Evolutionary conservation across 2,329 filamentous ascomycete genomes (phyloP), one percentile per base, ranked within the genome.

Genomic region (Hymenoscyphus fraxineus): DNA sequence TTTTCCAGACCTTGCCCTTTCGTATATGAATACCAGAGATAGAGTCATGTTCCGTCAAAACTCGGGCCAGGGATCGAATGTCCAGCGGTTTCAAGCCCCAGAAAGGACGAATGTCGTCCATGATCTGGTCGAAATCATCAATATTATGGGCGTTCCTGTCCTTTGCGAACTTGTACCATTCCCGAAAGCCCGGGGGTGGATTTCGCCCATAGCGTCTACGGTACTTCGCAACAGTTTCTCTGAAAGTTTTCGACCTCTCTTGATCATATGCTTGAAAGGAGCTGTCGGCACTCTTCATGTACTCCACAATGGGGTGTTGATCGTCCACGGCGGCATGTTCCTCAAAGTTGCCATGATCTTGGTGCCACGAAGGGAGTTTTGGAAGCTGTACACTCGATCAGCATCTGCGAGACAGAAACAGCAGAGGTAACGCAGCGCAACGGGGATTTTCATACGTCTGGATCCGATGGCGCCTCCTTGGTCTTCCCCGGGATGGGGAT

Each of bases 91-190:
- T 70, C 2, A 78, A 65, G 32, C 71, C 84, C 85, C 85, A 88
- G 70, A 85, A 87, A 1, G 86, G 86, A 57, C 82, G 77, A 61
- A 88, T 71, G 71, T 89, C 86, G 67, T 86, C 82, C 76, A 87
- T 85, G 64, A 88, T 85, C 65, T 85, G 84, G 71, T 87, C 83
- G 75, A 87, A 88, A 62, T 86, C 82, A 70, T 88, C 86, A 47
- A 88, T 79, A 10, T 88, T 78, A 63, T 87, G 75, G n/a, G 83
- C 81, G 41, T 84, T 76, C 55, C 78, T 78, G 32, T 82, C 77
- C 22, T 76, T 69, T 6, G 86, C 85, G 63, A 83, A 85, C 39
- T 78, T 75, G 69, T 84, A 81, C 86, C 86, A 88, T 58, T 80
- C 76, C 66, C 85, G 80, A 70, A 89, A 89, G n/a, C 83, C 84